Percentiles rank a stretch among this genome's conserved stretches.
Evolutionary conservation across 257 asterid species (phyloP).

Genomic region (Rubia yunnanensis): DNA sequence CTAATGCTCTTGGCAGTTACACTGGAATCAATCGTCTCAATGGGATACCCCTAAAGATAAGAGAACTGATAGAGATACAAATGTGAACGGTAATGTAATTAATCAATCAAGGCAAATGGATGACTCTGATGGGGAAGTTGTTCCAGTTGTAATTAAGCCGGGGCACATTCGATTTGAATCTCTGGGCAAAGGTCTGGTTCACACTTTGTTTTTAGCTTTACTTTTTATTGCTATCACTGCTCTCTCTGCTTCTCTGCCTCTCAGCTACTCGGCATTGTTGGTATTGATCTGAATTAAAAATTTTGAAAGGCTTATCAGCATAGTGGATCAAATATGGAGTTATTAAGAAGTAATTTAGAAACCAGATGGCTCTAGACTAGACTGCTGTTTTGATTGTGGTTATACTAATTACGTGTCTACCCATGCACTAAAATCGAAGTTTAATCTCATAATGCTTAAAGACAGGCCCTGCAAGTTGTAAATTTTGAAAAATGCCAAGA

Average conservation of each 20-base stretch:
- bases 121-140: constrained; percentile 48
- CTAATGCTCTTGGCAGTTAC: constrained; percentile 41
- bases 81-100: constrained; percentile 20
- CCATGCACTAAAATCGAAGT: not conserved
- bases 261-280: not conserved
- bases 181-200: constrained; percentile 49
- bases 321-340: not conserved
- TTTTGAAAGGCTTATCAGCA: not conserved
- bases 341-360: not conserved
- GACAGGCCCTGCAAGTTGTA: not conserved
- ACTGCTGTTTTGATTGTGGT: not conserved
- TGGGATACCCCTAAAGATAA: constrained; percentile 25
- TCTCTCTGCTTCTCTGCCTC: not conserved
- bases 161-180: constrained; percentile 97
- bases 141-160: constrained; percentile 73
- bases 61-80: constrained; percentile 21
- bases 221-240: not conserved
- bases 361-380: too few relatives aligned
- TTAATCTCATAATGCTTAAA: not conserved
- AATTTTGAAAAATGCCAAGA: not conserved
- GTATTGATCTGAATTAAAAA: not conserved
- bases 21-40: constrained; percentile 52
- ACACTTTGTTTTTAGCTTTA: not conserved
- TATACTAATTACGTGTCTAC: not conserved
- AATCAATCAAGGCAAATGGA: constrained; percentile 27